phyloP scores from a whole-genome alignment of 2,329 filamentous ascomycete species.

The Ceratocystis alfenasii region DNA sequence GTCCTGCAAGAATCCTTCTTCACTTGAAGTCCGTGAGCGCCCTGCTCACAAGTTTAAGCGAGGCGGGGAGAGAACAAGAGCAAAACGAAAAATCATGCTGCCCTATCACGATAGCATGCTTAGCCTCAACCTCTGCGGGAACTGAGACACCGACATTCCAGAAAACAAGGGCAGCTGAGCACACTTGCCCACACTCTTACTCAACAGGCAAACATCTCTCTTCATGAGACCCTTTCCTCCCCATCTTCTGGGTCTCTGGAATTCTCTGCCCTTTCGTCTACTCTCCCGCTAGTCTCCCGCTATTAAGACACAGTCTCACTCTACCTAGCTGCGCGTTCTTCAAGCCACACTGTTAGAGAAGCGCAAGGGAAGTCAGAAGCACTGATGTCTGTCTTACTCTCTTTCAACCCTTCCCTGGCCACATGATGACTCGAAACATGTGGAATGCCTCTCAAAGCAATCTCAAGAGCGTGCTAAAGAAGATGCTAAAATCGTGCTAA shows the following conservation, averaged over 20 bases:
- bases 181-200: background rate
- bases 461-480: background rate
- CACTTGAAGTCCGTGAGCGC: conserved; percentile 2
- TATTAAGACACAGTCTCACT: background rate
- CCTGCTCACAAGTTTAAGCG: conserved; percentile 13
- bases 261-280: background rate
- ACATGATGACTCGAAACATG: conserved; percentile 9
- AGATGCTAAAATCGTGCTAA: background rate
- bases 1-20: background rate
- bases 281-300: background rate
- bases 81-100: background rate
- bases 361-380: background rate
- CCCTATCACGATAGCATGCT: conserved; percentile 8
- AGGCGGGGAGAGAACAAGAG: background rate
- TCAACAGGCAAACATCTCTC: too few relatives aligned
- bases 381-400: background rate
- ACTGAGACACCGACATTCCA: conserved; percentile 9
- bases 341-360: background rate
- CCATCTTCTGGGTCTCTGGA: background rate
- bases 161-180: conserved; percentile 8
- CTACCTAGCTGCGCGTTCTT: background rate
- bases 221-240: background rate
- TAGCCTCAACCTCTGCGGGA: background rate
- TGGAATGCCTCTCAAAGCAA: background rate
- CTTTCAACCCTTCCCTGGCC: background rate